Evolutionary conservation across 2,329 filamentous ascomycete species (phyloP), one percentile per base, ranked within the genome.

Genomic region (Colletotrichum cordylinicola): DNA sequence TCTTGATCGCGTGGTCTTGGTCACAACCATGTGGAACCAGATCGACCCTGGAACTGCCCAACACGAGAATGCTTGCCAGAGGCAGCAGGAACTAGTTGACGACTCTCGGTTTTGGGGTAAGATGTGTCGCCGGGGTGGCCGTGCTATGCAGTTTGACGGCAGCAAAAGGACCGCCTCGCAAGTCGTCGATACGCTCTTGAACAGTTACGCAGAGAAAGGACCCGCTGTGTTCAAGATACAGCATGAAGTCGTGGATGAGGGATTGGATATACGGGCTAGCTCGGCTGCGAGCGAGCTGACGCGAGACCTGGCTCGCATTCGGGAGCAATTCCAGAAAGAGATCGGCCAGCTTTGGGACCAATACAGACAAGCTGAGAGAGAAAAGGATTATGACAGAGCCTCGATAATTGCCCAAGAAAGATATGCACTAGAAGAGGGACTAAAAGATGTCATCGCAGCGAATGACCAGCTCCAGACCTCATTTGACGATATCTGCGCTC

Each of bases 81-180:
- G 48, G n/a, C 4, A 55, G 2, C 48, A 9, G n/a, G 48, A 55
- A 2, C 2, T 55, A 24, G 2, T 55, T 4, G 0, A 1, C 0
- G 48, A 24, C 48, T 15, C 48, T 0, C 0, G 21, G 0, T 55
- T 55, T 8, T 55, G 48, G 48, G 48, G 48, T 0, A 0, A 55
- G 0, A 55, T 55, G 48, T 55, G 48, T 55, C 21, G 48, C n/a
- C 21, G 21, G 7, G 48, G 48, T 0, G 15, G 48, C 1, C n/a
- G 48, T 7, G 48, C 7, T 4, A 55, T 55, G 48, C 48, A 55
- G 21, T 55, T 55, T 12, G 48, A 55, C 21, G 48, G 48, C n/a
- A 24, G 48, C 4, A 55, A 24, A 55, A 24, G 48, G 10, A 8
- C 48, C 21, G 48, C 21, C 21, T 55, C 5, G n/a, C 48, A 55